Conservation (phyloP, 2,329 filamentous ascomycete species). For the Penicillium crustosum region DNA sequence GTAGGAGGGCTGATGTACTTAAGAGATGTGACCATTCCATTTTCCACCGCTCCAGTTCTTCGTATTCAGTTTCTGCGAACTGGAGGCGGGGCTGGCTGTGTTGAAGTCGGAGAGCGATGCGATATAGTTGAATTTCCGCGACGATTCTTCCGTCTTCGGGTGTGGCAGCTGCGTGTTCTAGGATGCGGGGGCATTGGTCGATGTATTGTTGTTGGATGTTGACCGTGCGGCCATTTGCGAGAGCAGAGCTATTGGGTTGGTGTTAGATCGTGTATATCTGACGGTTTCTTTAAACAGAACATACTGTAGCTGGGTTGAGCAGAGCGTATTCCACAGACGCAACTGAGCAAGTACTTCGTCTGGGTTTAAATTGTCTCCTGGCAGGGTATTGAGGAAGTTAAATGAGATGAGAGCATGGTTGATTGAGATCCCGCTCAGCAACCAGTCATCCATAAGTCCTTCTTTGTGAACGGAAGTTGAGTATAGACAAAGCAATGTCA, state of each 20-base stretch:
- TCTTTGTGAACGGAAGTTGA: slow-evolving; percentile 35
- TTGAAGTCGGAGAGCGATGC: slow-evolving; percentile 31
- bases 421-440: slow-evolving; percentile 39
- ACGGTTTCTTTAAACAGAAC: slow-evolving; percentile 1
- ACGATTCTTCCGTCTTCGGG: slow-evolving; percentile 33
- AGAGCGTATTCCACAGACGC: slow-evolving; percentile 38
- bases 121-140: slow-evolving; percentile 36
- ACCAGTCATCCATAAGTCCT: slow-evolving; percentile 37
- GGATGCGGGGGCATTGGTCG: slow-evolving; percentile 32
- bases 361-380: slow-evolving; percentile 25
- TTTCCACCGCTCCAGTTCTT: slow-evolving; percentile 38
- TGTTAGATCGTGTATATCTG: slow-evolving; percentile 7
- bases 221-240: slow-evolving; percentile 34
- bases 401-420: slow-evolving; percentile 33
- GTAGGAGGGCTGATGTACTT: slow-evolving; percentile 18
- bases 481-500: slow-evolving; percentile 35
- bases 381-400: slow-evolving; percentile 18
- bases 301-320: slow-evolving; percentile 36
- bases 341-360: slow-evolving; percentile 34
- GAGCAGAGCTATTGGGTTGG: slow-evolving; percentile 24
- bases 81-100: slow-evolving; percentile 28
- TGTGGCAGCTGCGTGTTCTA: slow-evolving; percentile 33
- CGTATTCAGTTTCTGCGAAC: slow-evolving; percentile 30
- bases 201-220: slow-evolving; percentile 33
- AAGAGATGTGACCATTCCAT: slow-evolving; percentile 37